Base-by-base conservation (phyloP, 495 filamentous ascomycete species). In the Podospora didyma region DNA sequence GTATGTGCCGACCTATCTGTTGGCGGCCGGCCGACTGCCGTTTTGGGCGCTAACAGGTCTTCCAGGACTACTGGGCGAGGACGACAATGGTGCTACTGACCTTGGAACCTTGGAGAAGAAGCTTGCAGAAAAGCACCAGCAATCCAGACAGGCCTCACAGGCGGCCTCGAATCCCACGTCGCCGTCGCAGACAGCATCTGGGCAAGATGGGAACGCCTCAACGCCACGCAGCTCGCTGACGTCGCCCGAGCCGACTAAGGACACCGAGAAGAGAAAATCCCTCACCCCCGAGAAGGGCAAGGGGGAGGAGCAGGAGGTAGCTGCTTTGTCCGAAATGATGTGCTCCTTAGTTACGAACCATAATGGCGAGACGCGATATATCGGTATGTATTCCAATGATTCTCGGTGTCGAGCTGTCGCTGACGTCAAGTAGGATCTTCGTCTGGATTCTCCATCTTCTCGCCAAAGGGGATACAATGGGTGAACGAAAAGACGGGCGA, bases 401-500 rank as follows among this genome's bases (percentile, higher is more conserved):
- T 49, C 21, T 10, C 14, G 49, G 19, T 11, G 5, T 12, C 7
- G 21, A 14, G 12, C 23, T 51, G 28, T 44, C 46, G 57, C 62
- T 72, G 61, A 71, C 61, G 50, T n/a, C 55, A 16, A 9, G 31
- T 24, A 96, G 92, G 94, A 31, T 96, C 92, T 1, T 97, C 95
- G 0, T 98, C 94, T 3, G 95, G 94, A 1, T 98, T 97, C 72
- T 97, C 94, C 31, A 98, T 98, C 57, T 73, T 73, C 75, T 97
- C 92, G 2, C 94, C 94, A 16, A 96, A 96, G 68, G 94, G 94
- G 51, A 94, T 98, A 48, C 89, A 96, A 70, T 98, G 94, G 94
- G 93, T 98, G 47, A 98, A 96, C 62, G 89, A 96, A 60, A 97
- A 96, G 75, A 97, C 92, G 42, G 94, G 94, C 17, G 95, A 98